Base-by-base conservation (phyloP, 495 filamentous ascomycete species). In the Oleoguttula mirabilis region DNA sequence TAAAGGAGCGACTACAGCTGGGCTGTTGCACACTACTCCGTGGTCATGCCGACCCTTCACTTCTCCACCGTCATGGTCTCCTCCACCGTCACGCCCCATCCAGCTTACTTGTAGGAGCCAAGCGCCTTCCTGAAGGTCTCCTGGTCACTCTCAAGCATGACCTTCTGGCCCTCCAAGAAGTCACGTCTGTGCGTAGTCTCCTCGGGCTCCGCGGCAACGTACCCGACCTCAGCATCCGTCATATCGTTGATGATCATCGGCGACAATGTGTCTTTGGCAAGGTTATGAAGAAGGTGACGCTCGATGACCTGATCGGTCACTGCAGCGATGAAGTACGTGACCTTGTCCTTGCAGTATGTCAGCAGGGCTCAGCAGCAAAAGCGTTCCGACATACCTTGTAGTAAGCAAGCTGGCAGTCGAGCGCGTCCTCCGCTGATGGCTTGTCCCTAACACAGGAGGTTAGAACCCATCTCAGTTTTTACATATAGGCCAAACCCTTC, bases 261-360 rank as follows among this genome's bases (percentile, higher is more conserved):
- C 14, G 53, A 57, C 10, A 62, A 21, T 17, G 59, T 51, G 10
- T 41, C 48, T 0, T 21, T 16, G 10, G 44, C 34, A 4, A 64
- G 50, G 5, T 45, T 15, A 3, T 39, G 32, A 3, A 64, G 39
- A 7, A 64, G 45, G 43, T 62, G 54, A 5, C 61, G 57, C 37
- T 64, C 61, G 35, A 60, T 45, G 17, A 62, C 61, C 28, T 61
- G 59, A 31, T 51, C 57, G 20, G 48, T 47, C 28, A 61, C 48
- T 20, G 11, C 33, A 16, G 44, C 43, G 36, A 61, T 49, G 44
- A 63, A 61, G 45, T 48, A 55, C 43, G 58, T 63, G 12, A 45
- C 28, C 39, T 60, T 47, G 19, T 58, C 54, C 58, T 54, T n/a
- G n/a, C n/a, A n/a, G n/a, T n/a, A n/a, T 32, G 24, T 23, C 12